Evolutionary conservation across 148 eudicot species (phyloP).

Genomic region (Talinum fruticosum): DNA sequence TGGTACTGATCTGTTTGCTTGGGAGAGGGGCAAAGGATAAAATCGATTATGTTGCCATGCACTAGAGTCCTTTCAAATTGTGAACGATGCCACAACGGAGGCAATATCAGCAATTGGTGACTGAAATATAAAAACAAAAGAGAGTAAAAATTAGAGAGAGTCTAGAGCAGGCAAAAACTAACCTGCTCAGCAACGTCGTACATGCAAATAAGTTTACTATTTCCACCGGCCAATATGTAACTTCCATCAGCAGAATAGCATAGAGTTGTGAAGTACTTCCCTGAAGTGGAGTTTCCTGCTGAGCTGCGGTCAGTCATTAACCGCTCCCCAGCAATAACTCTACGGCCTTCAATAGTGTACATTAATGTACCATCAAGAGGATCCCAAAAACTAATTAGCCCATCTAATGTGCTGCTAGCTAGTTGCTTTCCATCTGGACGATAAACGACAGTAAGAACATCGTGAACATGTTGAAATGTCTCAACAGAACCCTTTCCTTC

Average conservation of each 20-base stretch:
- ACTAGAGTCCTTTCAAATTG: neutral
- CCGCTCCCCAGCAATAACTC: constrained; percentile 95
- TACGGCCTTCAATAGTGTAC: constrained; percentile 91
- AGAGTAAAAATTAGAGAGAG: neutral
- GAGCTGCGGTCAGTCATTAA: constrained; percentile 91
- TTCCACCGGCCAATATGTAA: constrained; percentile 95
- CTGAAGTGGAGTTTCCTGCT: constrained; percentile 85
- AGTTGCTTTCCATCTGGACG: constrained; percentile 98
- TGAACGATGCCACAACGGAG: neutral
- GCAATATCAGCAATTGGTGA: neutral
- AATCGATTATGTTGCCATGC: neutral
- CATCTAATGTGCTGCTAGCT: constrained; percentile 93
- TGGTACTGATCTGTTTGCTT: too few relatives aligned
- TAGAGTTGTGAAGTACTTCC: constrained; percentile 88
- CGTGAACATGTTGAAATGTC: constrained; percentile 87
- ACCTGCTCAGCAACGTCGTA: constrained; percentile 99
- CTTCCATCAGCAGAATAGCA: constrained; percentile 97
- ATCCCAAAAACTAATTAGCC: constrained; percentile 95
- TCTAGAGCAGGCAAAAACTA: constrained; percentile 17
- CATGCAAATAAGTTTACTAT: constrained; percentile 92
- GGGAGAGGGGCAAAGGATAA: too few relatives aligned
- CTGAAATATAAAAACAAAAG: neutral
- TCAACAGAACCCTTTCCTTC: constrained; percentile 93
- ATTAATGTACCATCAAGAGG: constrained; percentile 73
- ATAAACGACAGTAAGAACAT: constrained; percentile 91